Base-by-base conservation (phyloP, 495 filamentous ascomycete genomes). In the Cetradonia linearis region DNA sequence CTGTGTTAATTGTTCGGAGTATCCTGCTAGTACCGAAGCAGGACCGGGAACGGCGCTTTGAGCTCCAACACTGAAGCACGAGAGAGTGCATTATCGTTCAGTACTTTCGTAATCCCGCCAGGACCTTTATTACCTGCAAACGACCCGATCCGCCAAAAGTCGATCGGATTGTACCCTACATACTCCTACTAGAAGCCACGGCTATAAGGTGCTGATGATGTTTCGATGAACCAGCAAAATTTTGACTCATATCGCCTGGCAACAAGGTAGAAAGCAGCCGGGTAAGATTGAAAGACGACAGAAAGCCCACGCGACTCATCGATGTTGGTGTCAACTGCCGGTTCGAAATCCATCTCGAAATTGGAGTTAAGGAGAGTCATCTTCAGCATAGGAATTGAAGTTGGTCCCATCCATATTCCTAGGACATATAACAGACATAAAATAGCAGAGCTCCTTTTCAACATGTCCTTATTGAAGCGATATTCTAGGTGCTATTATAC, bases 251-350 rank as follows among this genome's bases (percentile, higher is more conserved):
- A 14, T 33, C 5, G 3, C 13, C 2, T n/a, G 23, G 20, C 5
- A 53, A 7, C 3, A 31, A 53, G 23, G 31, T 50, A 8, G 25
- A 42, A 20, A 60, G 31, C 48, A 60, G 28, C 23, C 46, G 31
- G 13, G 31, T 25, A 33, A 53, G 46, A 1, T 47, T 36, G n/a
- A 30, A 50, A 16, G 56, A 59, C 6, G 44, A 59, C 3, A 59
- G 36, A 14, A 50, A 49, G 33, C n/a, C 28, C n/a, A 53, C 58
- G 5, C 44, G 58, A 36, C 58, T 60, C 20, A 34, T 60, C 23
- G 47, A 52, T 34, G 23, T 14, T 14, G 47, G 34, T 20, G 20
- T 20, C 2, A 47, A 20, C 16, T 53, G n/a, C 40, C 42, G 27
- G 37, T 53, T 23, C 28, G 49, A 49, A 14, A 55, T 60, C 58